These are phyloP conservation scores for Candida xiaguanensis DNA, from an alignment of 805 yeast species.

Conservation along the genomic window DNA sequence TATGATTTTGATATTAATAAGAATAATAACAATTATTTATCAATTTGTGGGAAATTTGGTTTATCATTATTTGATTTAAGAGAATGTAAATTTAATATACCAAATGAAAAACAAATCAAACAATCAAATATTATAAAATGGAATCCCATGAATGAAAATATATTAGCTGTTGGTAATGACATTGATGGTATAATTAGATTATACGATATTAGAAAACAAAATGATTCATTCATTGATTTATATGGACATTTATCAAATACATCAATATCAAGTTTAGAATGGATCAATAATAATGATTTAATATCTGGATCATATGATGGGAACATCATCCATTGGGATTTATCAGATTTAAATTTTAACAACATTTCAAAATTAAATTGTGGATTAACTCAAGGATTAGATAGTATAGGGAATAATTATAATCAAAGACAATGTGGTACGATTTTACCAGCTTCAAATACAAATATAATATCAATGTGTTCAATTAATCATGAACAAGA, in stretches of 20 bases:
- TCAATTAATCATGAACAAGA: conserved; percentile 27
- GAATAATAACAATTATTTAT: conserved; percentile 42
- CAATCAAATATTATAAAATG: conserved; percentile 51
- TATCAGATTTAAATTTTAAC: conserved; percentile 19
- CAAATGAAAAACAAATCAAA: conserved; percentile 14
- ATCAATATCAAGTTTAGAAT: conserved; percentile 51
- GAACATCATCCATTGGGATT: conserved; percentile 64
- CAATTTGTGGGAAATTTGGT: conserved; percentile 69
- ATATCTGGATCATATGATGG: conserved; percentile 66
- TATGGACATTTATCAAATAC: conserved; percentile 49
- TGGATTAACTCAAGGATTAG: conserved; percentile 44
- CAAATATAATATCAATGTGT: conserved; percentile 45
- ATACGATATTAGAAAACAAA: conserved; percentile 71
- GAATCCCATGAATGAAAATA: conserved; percentile 58
- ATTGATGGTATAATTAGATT: conserved; percentile 52
- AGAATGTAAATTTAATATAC: conserved; percentile 37
- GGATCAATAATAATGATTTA: conserved; percentile 50
- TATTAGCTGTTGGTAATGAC: conserved; percentile 61
- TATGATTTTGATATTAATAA: conserved; percentile 38
- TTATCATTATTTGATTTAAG: conserved; percentile 72
- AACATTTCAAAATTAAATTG: conserved; percentile 23
- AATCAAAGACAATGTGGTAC: conserved; percentile 58
- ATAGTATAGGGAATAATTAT: conserved; percentile 31
- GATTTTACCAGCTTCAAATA: conserved; percentile 55
- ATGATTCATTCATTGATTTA: conserved; percentile 47